phyloP scores from a whole-genome alignment of 208 protist genomes.

The Herpetomonas muscarum region DNA sequence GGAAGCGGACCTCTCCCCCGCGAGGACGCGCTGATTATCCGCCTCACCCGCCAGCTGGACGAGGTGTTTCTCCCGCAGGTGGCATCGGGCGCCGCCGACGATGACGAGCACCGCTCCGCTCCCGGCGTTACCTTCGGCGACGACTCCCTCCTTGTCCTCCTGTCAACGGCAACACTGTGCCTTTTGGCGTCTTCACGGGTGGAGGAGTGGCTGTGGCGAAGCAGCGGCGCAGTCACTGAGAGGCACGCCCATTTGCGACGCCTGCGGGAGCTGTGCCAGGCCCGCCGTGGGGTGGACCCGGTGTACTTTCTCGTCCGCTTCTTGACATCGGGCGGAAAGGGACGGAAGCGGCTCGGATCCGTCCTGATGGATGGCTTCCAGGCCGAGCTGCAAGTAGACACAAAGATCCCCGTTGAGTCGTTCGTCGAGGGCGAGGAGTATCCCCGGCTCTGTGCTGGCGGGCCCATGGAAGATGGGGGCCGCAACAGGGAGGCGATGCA shows the following conservation, averaged over 20 bases:
- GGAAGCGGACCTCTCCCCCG: too few relatives aligned
- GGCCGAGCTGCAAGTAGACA: slow-evolving; percentile 36
- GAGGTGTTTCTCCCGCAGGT: background rate
- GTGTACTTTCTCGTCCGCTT: slow-evolving; percentile 45
- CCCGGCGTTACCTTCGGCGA: slow-evolving; percentile 62
- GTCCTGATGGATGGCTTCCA: slow-evolving; percentile 30
- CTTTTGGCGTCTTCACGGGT: slow-evolving; percentile 22
- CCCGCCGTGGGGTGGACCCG: slow-evolving; percentile 35
- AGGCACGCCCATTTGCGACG: slow-evolving; percentile 13
- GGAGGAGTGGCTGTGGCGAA: slow-evolving; percentile 24
- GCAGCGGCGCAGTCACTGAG: slow-evolving; percentile 2
- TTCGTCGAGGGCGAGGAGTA: slow-evolving; percentile 35
- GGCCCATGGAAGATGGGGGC: background rate
- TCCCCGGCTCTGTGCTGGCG: slow-evolving; percentile 10
- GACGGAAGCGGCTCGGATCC: slow-evolving; percentile 25
- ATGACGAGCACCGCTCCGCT: background rate
- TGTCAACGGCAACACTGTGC: slow-evolving; percentile 29
- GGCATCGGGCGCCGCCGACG: too few relatives aligned
- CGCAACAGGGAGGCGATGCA: too few relatives aligned
- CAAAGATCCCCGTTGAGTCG: slow-evolving; percentile 21
- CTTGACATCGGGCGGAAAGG: slow-evolving; percentile 34
- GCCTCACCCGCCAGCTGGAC: background rate
- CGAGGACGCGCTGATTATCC: background rate
- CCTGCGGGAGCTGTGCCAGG: slow-evolving; percentile 24
- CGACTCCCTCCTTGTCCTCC: slow-evolving; percentile 42